Base-by-base conservation (phyloP, 495 filamentous ascomycete genomes). In the Aspergillus egyptiacus region DNA sequence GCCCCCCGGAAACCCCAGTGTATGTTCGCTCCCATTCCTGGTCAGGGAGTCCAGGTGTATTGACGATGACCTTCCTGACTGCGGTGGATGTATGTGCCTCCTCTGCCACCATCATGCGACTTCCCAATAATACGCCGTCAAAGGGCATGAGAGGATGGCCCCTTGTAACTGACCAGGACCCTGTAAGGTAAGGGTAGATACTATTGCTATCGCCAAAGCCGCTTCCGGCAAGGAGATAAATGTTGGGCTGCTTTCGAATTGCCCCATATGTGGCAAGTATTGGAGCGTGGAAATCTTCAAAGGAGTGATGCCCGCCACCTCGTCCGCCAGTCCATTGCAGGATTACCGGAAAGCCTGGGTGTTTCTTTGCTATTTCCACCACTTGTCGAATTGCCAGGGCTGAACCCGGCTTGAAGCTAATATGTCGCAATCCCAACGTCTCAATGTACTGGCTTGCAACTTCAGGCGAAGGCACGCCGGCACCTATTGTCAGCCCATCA, bases 291-390 rank as follows among this genome's bases (percentile, higher is more conserved):
- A 77, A 77, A 46, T 77, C 73, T 55, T 77, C 73, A 47, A 60
- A 75, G 2, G 73, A 77, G 50, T 77, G 73, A 55, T 77, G 73
- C 31, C 73, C 73, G 53, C 73, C 73, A 18, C 70, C 73, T 46
- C 73, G 63, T 6, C 73, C 73, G 42, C 73, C 73, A 7, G 73
- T 77, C 73, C 73, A 77, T 51, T 77, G 73, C 44, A 77, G 50
- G 14, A 74, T 67, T 36, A 77, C 60, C 6, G 72, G 71, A 57
- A 74, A 74, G 27, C 61, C 56, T 11, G 72, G 70, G 45, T 75
- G 63, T 6, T 63, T 60, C 48, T 68, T 68, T 32, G 73, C 71
- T 40, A 77, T 70, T 27, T 69, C 64, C 37, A 75, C 61, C 4
- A 77, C 73, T 27, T 74, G 65, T 41, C 66, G 63, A 35, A 77